Percentiles rank a stretch among this genome's conserved stretches.
Evolutionary conservation across 371 early-diverging fungal species (phyloP).

Genomic region (Apophysomyces trapeziformis): DNA sequence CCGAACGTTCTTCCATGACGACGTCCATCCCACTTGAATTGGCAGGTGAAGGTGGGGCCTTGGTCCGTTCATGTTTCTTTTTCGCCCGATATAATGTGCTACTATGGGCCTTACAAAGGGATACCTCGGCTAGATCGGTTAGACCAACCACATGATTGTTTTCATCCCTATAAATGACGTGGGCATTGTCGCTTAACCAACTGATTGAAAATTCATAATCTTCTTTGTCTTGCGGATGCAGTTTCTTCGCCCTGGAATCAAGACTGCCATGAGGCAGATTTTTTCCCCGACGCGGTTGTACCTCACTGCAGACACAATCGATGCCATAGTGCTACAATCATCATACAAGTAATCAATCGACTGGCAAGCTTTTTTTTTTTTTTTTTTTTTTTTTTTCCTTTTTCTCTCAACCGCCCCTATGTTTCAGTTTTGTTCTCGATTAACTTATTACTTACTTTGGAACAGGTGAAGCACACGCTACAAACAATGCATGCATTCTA

Average conservation of each 20-base stretch:
- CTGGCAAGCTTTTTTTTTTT: not conserved
- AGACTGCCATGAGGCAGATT: slow-evolving; percentile 51
- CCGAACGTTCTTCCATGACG: slow-evolving; percentile 6
- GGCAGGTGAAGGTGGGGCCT: slow-evolving; percentile 51
- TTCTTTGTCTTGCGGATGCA: slow-evolving; percentile 41
- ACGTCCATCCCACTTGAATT: slow-evolving; percentile 36
- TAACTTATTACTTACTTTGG: slow-evolving; percentile 33
- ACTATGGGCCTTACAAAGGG: slow-evolving; percentile 59
- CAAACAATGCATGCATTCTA: slow-evolving; percentile 62
- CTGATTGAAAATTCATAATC: slow-evolving; percentile 52
- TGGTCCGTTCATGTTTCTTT: slow-evolving; percentile 44
- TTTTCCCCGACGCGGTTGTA: slow-evolving; percentile 55
- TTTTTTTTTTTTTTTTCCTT: no score
- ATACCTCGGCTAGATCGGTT: slow-evolving; percentile 42
- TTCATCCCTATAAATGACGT: slow-evolving; percentile 44
- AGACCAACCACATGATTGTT: slow-evolving; percentile 35
- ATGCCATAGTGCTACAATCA: slow-evolving; percentile 42
- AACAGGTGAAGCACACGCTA: slow-evolving; percentile 55
- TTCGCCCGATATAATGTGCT: slow-evolving; percentile 56
- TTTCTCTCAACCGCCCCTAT: no score
- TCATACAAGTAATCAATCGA: not conserved
- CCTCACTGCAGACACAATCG: slow-evolving; percentile 49
- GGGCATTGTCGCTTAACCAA: slow-evolving; percentile 52
- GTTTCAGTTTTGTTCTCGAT: not conserved
- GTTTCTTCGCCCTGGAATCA: slow-evolving; percentile 55